phyloP scores from a whole-genome alignment of 176 grass and related monocot species.

The maize (Zea mays) region Zm-B73-REFERENCE-NAM-5.0 NC_050096.1:240293501-240294000 shows the following conservation, averaged over 20 bases:
- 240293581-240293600: slow-evolving; percentile 93
- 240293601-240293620: slow-evolving; percentile 71
- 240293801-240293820: background rate
- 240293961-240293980: slow-evolving; percentile 96
- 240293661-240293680: background rate
- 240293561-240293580: slow-evolving; percentile 98
- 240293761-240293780: background rate
- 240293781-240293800: background rate
- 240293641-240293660: background rate
- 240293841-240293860: background rate
- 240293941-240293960: slow-evolving; percentile 94
- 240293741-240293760: background rate
- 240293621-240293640: background rate
- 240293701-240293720: background rate
- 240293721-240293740: slow-evolving; percentile 12
- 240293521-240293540: slow-evolving; percentile 97
- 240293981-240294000: slow-evolving; percentile 84
- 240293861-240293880: slow-evolving; percentile 54
- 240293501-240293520: slow-evolving; percentile 90
- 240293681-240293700: background rate
- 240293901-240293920: slow-evolving; percentile 91
- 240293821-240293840: background rate
- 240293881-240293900: slow-evolving; percentile 98
- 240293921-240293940: slow-evolving; percentile 87
- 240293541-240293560: slow-evolving; percentile 94